phyloP scores from a whole-genome alignment of 2,329 filamentous ascomycete genomes.

The Phialocephala sp. region DNA sequence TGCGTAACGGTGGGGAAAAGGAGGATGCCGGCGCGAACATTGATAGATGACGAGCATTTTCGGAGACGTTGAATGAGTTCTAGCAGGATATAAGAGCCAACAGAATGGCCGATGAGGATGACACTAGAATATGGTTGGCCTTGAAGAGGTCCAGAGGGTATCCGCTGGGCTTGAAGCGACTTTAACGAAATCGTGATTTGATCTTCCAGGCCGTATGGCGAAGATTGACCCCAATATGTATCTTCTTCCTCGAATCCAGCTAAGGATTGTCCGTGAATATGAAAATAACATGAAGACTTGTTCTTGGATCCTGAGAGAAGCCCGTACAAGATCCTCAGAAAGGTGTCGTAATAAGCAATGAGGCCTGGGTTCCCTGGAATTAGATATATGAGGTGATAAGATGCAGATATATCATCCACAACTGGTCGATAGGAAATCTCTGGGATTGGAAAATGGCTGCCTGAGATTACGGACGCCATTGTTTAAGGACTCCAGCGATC shows the following conservation, averaged over 20 bases:
- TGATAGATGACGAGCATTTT: slow-evolving; percentile 20
- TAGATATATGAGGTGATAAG: slow-evolving; percentile 66
- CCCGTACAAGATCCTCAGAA: slow-evolving; percentile 62
- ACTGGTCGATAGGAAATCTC: slow-evolving; percentile 31
- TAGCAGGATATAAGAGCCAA: slow-evolving; percentile 74
- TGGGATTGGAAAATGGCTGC: neutral
- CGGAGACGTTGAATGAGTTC: slow-evolving; percentile 61
- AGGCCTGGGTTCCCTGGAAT: slow-evolving; percentile 80
- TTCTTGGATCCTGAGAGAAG: slow-evolving; percentile 52
- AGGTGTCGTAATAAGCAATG: slow-evolving; percentile 74
- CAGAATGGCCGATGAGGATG: slow-evolving; percentile 74
- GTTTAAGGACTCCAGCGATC: neutral
- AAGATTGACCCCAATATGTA: slow-evolving; percentile 46
- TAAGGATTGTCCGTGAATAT: slow-evolving; percentile 64
- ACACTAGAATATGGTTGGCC: slow-evolving; percentile 59
- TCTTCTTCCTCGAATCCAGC: slow-evolving; percentile 61
- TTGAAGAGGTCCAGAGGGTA: slow-evolving; percentile 39
- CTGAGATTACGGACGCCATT: neutral
- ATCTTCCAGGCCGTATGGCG: slow-evolving; percentile 54
- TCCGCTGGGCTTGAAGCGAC: slow-evolving; percentile 30
- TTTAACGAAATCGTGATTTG: slow-evolving; percentile 50
- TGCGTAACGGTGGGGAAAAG: slow-evolving; percentile 79
- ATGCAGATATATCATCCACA: slow-evolving; percentile 21
- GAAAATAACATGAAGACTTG: slow-evolving; percentile 42
- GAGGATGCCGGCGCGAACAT: slow-evolving; percentile 59